Evolutionary conservation across 2,329 filamentous ascomycete species (phyloP).

Genomic region (Dothistroma septosporum): DNA sequence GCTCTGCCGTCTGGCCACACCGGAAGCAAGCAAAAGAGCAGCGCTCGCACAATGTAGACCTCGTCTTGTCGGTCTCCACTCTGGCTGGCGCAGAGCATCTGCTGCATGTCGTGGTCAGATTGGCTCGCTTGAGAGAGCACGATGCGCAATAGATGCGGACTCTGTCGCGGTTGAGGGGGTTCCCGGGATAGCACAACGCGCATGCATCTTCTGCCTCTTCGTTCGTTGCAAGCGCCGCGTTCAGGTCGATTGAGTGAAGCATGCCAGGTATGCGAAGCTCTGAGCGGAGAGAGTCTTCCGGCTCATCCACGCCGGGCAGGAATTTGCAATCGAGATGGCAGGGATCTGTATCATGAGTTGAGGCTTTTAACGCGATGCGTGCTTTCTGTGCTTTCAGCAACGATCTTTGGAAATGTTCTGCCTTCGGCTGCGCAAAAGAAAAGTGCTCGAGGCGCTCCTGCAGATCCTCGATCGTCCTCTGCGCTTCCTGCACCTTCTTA

Average conservation of each 20-base stretch:
- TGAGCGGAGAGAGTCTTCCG: constrained; percentile 39
- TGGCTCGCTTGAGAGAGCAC: constrained; percentile 13
- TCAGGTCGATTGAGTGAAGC: constrained; percentile 21
- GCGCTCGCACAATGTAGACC: constrained; percentile 36
- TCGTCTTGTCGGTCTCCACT: constrained; percentile 8
- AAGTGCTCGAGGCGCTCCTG: constrained; percentile 13
- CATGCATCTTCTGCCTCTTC: constrained; percentile 8
- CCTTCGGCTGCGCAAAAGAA: constrained; percentile 10
- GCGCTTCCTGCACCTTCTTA: constrained; percentile 9
- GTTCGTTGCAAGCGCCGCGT: background rate
- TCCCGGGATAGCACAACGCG: constrained; percentile 4
- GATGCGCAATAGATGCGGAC: constrained; percentile 7
- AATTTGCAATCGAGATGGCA: constrained; percentile 33
- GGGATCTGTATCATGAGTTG: constrained; percentile 8
- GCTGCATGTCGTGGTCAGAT: constrained; percentile 15
- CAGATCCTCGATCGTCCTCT: constrained; percentile 13
- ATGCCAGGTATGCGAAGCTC: constrained; percentile 41
- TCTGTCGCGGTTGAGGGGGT: constrained; percentile 3
- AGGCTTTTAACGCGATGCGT: constrained; percentile 16
- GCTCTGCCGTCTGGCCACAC: constrained; percentile 31
- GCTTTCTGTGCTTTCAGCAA: constrained; percentile 28
- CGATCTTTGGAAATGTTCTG: constrained; percentile 32
- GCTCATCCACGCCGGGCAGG: constrained; percentile 31
- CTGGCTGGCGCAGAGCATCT: constrained; percentile 17
- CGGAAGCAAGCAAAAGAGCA: constrained; percentile 44